Evolutionary conservation across 1,284 basidiomycete genomes (phyloP), one percentile per base, ranked within the genome.

Genomic region (Bjerkandera adusta): DNA sequence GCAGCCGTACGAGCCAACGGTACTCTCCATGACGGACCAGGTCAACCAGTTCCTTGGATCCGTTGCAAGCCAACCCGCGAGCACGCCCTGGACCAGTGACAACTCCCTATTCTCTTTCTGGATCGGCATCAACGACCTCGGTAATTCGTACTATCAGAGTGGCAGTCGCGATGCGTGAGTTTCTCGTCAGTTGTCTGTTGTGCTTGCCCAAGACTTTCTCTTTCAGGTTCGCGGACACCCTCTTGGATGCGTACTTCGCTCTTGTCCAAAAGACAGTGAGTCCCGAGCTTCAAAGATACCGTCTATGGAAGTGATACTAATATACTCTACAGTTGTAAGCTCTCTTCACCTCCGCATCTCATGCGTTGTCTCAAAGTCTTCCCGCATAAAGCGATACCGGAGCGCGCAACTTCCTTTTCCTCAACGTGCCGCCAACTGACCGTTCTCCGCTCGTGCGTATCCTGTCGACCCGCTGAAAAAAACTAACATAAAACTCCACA

Each of bases 91-190:
- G 79, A 76, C 73, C 18, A 72, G 71, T 46, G 53, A 51, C 5
- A 75, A 79, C 51, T 49, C 79, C 25, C 54, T 83, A 45, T 81
- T 82, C 62, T 77, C 77, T 1, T 66, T 81, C 32, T 82, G 71
- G 70, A 81, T 83, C 45, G 80, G 80, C 0, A 76, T 81, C 52
- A 82, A 83, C 55, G 80, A 81, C 56, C 75, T 83, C 36, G 78
- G 77, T 8, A 75, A 76, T 54, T 77, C 70, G 41, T 81, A 68
- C 50, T 74, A 69, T 43, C 26, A 61, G 47, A 55, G 65, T 34
- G 76, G 76, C 0, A 68, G 76, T 54, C 69, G 77, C 3, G 61
- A 57, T 47, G 74, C 73, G 79, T 80, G 53, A 55, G 75, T 66
- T 38, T 26, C 16, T 38, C 18, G 25, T 34, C n/a, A 25, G 33